Base-by-base conservation (phyloP, 305 asterid genomes). In the Solanum hybrid region DNA sequence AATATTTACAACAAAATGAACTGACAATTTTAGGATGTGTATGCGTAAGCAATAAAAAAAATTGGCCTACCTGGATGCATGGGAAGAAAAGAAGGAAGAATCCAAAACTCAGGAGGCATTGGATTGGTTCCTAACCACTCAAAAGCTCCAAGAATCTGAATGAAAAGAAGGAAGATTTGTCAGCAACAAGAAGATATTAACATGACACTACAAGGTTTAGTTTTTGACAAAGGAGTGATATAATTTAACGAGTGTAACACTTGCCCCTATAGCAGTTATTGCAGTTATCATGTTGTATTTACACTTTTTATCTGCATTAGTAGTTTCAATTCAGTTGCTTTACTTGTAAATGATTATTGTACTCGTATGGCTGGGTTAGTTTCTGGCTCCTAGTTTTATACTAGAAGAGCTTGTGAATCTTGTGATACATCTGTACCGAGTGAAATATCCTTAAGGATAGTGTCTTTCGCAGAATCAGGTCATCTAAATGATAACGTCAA, bases 21-120 rank as follows among this genome's bases (percentile, higher is more conserved):
- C 8, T 39, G 8, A 39, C 5, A 28, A 74, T 12, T 61, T 29
- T 42, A n/a, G 26, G 31, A 77, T 28, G 7, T 34, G 16, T 11
- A 69, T 10, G 24, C 6, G 14, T 8, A 29, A 37, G 26, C 11
- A 51, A 5, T 76, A 31, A 46, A 86, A 34, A 51, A 26, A 24
- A n/a, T 26, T 26, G 18, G 71, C 93, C 36, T 86, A 97, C 98
- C 99, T 90, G 98, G 99, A 93, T 97, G 96, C 95, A 96, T 92
- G 6, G 99, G 99, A 42, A 96, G 97, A 92, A 94, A 94, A 28
- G 98, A 95, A 1, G 98, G 99, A 91, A 96, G 98, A 42, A 97
- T 95, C 98, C 98, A 97, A 86, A 96, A 95, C 33, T 96, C 99
- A 22, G 98, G 99, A 8, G 99, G 99, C 97, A 96, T 95, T 1